phyloP scores from a whole-genome alignment of 345 rosid genomes.

The Adansonia digitata region DNA sequence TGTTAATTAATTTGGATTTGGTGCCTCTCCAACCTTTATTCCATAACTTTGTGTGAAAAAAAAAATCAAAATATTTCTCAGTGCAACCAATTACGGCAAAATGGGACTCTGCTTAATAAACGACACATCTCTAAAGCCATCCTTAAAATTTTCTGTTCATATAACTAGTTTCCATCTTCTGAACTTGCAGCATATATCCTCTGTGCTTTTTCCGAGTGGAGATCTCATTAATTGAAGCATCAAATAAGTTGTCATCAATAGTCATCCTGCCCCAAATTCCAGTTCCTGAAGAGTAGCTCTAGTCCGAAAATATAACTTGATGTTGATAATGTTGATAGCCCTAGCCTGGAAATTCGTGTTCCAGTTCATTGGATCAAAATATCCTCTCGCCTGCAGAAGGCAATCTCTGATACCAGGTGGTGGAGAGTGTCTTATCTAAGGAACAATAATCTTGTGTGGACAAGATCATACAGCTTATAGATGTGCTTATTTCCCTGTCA shows the following conservation, averaged over 20 bases:
- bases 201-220: slow-evolving; percentile 35
- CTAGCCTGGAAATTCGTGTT: too few species aligned
- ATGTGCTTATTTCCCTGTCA: too few species aligned
- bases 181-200: slow-evolving; percentile 44
- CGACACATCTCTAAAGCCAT: slow-evolving; percentile 44
- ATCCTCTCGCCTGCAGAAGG: too few species aligned
- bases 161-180: slow-evolving; percentile 35
- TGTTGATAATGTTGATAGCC: slow-evolving; percentile 23
- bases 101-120: slow-evolving; percentile 15
- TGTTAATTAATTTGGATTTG: too few species aligned
- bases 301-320: slow-evolving; percentile 29
- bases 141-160: slow-evolving; percentile 30
- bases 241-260: slow-evolving; percentile 35
- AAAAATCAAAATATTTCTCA: background rate
- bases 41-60: too few species aligned
- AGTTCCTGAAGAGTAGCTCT: slow-evolving; percentile 42
- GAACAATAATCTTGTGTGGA: too few species aligned
- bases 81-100: background rate
- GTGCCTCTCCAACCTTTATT: too few species aligned
- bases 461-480: too few species aligned
- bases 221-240: slow-evolving; percentile 13
- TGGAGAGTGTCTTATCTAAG: too few species aligned
- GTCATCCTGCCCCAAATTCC: slow-evolving; percentile 30
- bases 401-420: too few species aligned
- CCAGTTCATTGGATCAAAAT: too few species aligned